Conservation (phyloP, 345 rosid genomes). For the Citrus sinensis region DNA sequence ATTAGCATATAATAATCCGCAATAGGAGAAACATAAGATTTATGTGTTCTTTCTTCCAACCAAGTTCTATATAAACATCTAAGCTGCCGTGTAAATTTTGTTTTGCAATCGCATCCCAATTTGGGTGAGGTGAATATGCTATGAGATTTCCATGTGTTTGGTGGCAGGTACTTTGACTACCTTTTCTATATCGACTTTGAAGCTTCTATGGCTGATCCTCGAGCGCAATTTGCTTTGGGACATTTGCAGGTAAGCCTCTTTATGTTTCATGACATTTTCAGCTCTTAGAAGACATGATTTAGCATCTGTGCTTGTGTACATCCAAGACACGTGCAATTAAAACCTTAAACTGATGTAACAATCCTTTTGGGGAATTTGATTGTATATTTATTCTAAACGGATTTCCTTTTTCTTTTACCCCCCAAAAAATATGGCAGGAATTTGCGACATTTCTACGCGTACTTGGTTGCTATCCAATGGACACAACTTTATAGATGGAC, state of each 20-base stretch:
- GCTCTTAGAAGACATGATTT: neutral
- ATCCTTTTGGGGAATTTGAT: neutral
- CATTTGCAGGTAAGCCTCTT: slow-evolving; percentile 66
- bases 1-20: neutral
- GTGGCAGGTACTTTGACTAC: slow-evolving; percentile 83
- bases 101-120: neutral
- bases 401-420: neutral
- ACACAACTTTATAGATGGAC: slow-evolving; percentile 21
- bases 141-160: slow-evolving; percentile 11
- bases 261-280: neutral
- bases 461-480: slow-evolving; percentile 77
- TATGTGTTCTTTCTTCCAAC: neutral
- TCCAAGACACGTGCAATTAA: neutral
- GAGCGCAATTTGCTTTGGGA: slow-evolving; percentile 75
- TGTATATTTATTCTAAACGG: neutral
- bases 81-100: neutral
- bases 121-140: neutral
- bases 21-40: neutral
- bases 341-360: neutral
- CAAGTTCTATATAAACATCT: neutral
- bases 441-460: slow-evolving; percentile 68
- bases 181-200: slow-evolving; percentile 85
- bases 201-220: slow-evolving; percentile 92
- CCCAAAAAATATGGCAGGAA: slow-evolving; percentile 46
- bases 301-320: neutral